Evolutionary conservation across 306 rosid species (phyloP).

Genomic region (Canavalia gladiata): DNA sequence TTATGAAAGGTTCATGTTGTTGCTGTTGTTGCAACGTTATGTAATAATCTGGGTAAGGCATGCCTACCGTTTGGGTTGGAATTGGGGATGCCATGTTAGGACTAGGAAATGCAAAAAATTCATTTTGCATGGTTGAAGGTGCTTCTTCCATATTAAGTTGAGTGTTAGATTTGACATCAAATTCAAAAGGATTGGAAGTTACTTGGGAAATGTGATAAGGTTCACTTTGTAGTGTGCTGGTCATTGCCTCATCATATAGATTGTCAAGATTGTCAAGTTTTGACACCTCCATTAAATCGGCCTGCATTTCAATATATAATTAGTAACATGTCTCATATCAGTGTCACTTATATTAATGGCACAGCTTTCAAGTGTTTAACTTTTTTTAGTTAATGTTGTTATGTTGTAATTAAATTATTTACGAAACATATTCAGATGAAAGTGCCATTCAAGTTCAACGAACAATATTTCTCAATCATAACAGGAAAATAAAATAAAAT

Average conservation of each 20-base stretch:
- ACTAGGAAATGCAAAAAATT: background rate
- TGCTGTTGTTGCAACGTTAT: constrained; percentile 41
- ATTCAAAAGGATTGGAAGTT: constrained; percentile 53
- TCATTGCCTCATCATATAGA: constrained; percentile 1
- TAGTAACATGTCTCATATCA: background rate
- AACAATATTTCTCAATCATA: background rate
- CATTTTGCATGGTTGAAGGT: background rate
- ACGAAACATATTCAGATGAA: no score
- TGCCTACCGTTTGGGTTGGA: constrained; percentile 7
- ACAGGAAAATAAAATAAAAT: background rate
- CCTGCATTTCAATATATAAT: constrained; percentile 44
- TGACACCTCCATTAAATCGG: constrained; percentile 4
- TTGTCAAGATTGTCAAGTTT: background rate
- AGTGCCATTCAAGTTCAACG: no score
- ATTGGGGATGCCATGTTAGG: constrained; percentile 20
- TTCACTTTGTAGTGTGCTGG: constrained; percentile 33
- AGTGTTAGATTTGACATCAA: background rate
- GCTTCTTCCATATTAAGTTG: background rate
- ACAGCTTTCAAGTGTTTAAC: no score
- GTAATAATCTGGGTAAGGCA: constrained; percentile 37
- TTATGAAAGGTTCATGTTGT: constrained; percentile 14
- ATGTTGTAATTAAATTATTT: no score
- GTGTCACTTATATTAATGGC: no score
- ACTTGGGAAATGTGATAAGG: constrained; percentile 14
- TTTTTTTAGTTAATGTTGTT: no score